Percentiles rank a stretch among this genome's conserved stretches.
These are phyloP conservation scores for Dioszegia crocea DNA, from an alignment of 768 basidiomycete species.

Conservation along the genomic window DNA sequence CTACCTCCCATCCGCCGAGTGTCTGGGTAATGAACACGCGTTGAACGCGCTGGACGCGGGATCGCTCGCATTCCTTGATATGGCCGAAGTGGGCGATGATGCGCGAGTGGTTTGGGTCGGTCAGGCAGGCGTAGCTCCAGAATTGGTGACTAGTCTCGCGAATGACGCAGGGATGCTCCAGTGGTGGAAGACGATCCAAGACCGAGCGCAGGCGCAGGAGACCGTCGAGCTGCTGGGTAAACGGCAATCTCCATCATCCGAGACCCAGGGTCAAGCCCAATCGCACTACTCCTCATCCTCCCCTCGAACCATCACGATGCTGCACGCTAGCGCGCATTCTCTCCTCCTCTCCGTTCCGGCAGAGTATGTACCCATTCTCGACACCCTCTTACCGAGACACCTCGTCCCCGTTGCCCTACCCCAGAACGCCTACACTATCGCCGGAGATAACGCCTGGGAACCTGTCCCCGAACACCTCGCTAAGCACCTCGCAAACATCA, in stretches of 20 bases:
- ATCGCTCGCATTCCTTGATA: constrained; percentile 1
- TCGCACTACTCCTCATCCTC: neutral
- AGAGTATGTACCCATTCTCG: constrained; percentile 51
- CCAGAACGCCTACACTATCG: constrained; percentile 46
- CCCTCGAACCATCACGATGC: constrained; percentile 1
- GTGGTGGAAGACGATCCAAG: neutral
- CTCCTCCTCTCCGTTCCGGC: constrained; percentile 42
- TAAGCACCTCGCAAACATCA: constrained; percentile 59
- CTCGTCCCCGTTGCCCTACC: constrained; percentile 70
- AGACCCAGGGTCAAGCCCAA: neutral
- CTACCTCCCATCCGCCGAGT: constrained; percentile 25
- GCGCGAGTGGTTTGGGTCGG: constrained; percentile 48
- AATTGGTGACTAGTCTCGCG: neutral
- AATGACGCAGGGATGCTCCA: constrained; percentile 2
- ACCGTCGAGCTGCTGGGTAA: neutral
- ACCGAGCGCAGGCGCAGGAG: neutral
- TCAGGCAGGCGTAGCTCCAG: constrained; percentile 44
- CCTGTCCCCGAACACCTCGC: constrained; percentile 61
- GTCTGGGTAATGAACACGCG: constrained; percentile 1
- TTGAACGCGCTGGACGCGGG: constrained; percentile 3
- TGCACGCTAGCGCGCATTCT: constrained; percentile 25
- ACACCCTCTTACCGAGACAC: constrained; percentile 64
- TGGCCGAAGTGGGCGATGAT: neutral
- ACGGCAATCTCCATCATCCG: neutral
- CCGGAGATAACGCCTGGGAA: constrained; percentile 27